Evolutionary conservation across 2,329 filamentous ascomycete species (phyloP), one percentile per base, ranked within the genome.

Genomic region (Paraphoma sp.): DNA sequence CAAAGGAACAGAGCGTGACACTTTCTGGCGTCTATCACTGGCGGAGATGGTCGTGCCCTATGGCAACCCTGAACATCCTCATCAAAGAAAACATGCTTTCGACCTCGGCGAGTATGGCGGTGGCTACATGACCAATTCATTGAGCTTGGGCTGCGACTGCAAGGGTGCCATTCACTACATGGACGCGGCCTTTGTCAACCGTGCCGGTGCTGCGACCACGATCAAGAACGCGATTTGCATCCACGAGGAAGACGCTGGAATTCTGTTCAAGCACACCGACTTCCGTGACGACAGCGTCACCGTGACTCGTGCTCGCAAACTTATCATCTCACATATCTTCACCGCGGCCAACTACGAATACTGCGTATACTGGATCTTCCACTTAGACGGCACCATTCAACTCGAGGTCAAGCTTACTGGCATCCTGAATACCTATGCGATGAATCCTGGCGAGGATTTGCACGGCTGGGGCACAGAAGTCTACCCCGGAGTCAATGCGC

Each of bases 261-360:
- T 97, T 56, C 82, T 97, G 0, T 97, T 96, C 86, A 97, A 97
- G 80, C 92, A 96, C 79, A 93, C 88, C 14, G 93, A 97, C 78
- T 97, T 97, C 85, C 86, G 93, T 38, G 93, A 97, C 71, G 90
- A 95, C 43, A 94, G 91, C 0, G 86, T 88, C 52, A 92, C 95
- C 9, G 91, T 96, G 4, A 97, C 93, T 0, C 88, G 93, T 28
- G 92, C 89, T 1, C 87, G 92, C 51, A 96, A 95, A 74, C 85
- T 97, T 55, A 84, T 97, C 71, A 84, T 97, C 64, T 93, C 92
- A 63, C 93, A 97, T 67, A 90, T 97, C 72, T 97, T 97, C 79
- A 97, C 93, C 0, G 93, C 93, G 0, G 93, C 93, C 28, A 97
- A 97, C 81, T 97, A 97, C 79, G 93, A 97, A 76, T 97, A 97